Percentiles rank a stretch among this genome's conserved stretches.
These are phyloP conservation scores for Suillus variegatus DNA, from an alignment of 768 basidiomycete genomes.

Conservation along the genomic window DNA sequence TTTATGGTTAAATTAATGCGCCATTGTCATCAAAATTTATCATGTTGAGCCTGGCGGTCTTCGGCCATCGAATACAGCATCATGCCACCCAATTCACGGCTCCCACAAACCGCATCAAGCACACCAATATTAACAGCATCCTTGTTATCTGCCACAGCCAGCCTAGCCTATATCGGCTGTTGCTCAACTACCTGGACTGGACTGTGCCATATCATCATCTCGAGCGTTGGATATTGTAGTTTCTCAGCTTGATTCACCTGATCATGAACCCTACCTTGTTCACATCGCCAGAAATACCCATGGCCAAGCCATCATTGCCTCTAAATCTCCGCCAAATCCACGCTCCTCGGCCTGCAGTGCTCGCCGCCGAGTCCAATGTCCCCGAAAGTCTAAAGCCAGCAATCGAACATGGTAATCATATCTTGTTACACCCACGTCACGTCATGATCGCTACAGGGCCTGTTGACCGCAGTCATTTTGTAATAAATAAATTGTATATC, in stretches of 20 bases:
- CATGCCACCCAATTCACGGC: constrained; percentile 1
- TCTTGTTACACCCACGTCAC: constrained; percentile 9
- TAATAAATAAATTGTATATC: constrained; percentile 7
- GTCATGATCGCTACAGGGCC: constrained; percentile 12
- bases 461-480: constrained; percentile 19
- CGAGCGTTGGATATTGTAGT: background rate
- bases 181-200: background rate
- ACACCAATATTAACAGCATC: background rate
- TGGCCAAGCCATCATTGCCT: constrained; percentile 10
- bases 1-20: constrained; percentile 6
- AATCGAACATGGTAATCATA: background rate
- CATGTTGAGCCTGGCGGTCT: constrained; percentile 2
- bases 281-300: constrained; percentile 6
- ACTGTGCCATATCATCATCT: too few species aligned
- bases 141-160: background rate
- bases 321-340: constrained; percentile 18
- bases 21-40: constrained; percentile 12
- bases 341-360: constrained; percentile 12
- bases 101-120: background rate
- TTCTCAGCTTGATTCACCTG: constrained; percentile 12
- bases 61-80: constrained; percentile 8
- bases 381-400: constrained; percentile 5
- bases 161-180: background rate
- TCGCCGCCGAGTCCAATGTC: constrained; percentile 12
- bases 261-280: constrained; percentile 1